Evolutionary conservation across 331 rosid species (phyloP).

Genomic region (Stylosanthes scabra): DNA sequence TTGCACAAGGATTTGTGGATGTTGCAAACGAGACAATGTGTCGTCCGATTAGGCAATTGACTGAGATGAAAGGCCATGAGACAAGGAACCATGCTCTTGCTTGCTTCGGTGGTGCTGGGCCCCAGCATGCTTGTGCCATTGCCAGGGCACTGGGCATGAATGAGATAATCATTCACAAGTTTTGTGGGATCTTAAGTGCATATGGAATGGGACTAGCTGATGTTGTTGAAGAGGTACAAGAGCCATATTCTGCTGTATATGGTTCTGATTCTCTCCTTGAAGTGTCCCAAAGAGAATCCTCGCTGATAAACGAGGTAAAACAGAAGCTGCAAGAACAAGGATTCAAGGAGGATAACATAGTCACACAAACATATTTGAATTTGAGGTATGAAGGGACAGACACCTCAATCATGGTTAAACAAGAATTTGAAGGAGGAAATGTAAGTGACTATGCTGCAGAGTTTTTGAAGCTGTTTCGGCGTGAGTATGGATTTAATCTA

Average conservation of each 20-base stretch:
- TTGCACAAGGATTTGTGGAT: slow-evolving; percentile 89
- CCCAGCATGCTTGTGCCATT: slow-evolving; percentile 96
- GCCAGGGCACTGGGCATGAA: slow-evolving; percentile 95
- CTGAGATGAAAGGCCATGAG: slow-evolving; percentile 98
- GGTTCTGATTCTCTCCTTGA: slow-evolving; percentile 60
- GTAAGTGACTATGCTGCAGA: slow-evolving; percentile 62
- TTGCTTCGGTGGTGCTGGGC: slow-evolving; percentile 99
- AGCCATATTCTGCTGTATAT: slow-evolving; percentile 84
- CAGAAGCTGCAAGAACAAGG: slow-evolving; percentile 80
- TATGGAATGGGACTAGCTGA: slow-evolving; percentile 98
- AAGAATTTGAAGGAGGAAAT: slow-evolving; percentile 48
- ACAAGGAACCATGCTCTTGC: slow-evolving; percentile 96
- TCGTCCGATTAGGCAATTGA: slow-evolving; percentile 91
- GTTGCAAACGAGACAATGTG: slow-evolving; percentile 99
- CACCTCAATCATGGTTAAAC: slow-evolving; percentile 90
- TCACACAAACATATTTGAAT: slow-evolving; percentile 75
- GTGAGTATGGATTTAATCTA: slow-evolving; percentile 88
- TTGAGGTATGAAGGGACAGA: slow-evolving; percentile 95
- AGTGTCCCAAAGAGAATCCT: slow-evolving; percentile 66
- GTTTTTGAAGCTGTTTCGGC: slow-evolving; percentile 74
- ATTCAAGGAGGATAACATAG: slow-evolving; percentile 72
- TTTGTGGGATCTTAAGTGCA: slow-evolving; percentile 95
- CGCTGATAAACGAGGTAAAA: slow-evolving; percentile 64
- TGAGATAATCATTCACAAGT: slow-evolving; percentile 85
- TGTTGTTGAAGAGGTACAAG: slow-evolving; percentile 93